Percentiles rank a stretch among this genome's conserved stretches.
Evolutionary conservation across 805 yeast genomes (phyloP).

Genomic region (Myxozyma nipponensis): DNA sequence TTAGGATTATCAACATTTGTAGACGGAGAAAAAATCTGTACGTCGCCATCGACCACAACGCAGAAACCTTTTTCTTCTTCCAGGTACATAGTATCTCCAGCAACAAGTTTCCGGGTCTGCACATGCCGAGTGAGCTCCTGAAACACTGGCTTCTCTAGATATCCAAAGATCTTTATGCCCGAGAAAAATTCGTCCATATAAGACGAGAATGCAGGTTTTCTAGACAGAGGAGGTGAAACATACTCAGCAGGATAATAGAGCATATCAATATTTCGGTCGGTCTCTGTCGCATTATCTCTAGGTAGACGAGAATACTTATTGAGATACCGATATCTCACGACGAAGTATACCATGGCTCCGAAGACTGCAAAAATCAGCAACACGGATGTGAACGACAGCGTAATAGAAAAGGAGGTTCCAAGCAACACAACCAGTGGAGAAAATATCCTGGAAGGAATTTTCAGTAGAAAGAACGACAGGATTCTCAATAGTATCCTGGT

Average conservation of each 20-base stretch:
- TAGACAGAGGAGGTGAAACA: slow-evolving; percentile 33
- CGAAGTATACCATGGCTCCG: slow-evolving; percentile 41
- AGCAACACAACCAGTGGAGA: slow-evolving; percentile 2
- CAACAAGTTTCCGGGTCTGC: slow-evolving; percentile 78
- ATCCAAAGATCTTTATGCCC: slow-evolving; percentile 92
- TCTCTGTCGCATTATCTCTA: slow-evolving; percentile 41
- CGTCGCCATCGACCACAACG: slow-evolving; percentile 86
- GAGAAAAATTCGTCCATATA: slow-evolving; percentile 84
- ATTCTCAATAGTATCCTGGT: not conserved
- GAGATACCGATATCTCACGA: slow-evolving; percentile 59
- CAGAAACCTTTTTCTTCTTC: slow-evolving; percentile 81
- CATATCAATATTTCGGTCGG: slow-evolving; percentile 47
- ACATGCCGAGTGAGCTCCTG: slow-evolving; percentile 88
- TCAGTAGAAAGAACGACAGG: not conserved
- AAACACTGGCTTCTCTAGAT: slow-evolving; percentile 82
- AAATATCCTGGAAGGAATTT: not conserved
- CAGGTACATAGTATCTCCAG: slow-evolving; percentile 69
- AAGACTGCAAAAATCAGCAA: slow-evolving; percentile 32
- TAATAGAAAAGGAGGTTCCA: slow-evolving; percentile 22
- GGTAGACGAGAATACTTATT: slow-evolving; percentile 60
- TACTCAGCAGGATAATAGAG: slow-evolving; percentile 38
- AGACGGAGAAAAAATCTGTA: slow-evolving; percentile 70
- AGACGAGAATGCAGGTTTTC: slow-evolving; percentile 49
- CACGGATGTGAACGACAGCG: slow-evolving; percentile 28
- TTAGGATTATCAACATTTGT: slow-evolving; percentile 3